A percentile compares a stretch with the other conserved stretches of the same genome.
phyloP scores from a whole-genome alignment of 768 basidiomycete genomes.

The Trametes cinnabarina region DNA sequence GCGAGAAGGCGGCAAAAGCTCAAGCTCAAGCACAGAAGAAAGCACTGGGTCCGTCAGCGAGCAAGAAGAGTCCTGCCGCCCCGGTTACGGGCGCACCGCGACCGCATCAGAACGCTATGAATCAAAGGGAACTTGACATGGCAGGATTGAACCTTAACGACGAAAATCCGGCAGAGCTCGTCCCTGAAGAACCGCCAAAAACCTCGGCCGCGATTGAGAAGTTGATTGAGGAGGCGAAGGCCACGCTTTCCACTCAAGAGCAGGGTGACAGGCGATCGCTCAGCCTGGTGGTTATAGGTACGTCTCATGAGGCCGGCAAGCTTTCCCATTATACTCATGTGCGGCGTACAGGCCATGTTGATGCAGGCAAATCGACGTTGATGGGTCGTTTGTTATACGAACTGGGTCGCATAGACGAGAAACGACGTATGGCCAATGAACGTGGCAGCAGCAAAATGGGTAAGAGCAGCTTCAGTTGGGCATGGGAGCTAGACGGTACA shows the following conservation, averaged over 20 bases:
- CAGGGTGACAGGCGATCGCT: slow-evolving; percentile 63
- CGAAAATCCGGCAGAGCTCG: slow-evolving; percentile 30
- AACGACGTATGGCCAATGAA: slow-evolving; percentile 80
- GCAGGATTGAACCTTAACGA: slow-evolving; percentile 68
- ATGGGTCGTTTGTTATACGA: slow-evolving; percentile 96
- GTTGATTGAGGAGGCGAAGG: slow-evolving; percentile 75
- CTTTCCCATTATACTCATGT: background rate
- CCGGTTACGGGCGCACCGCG: slow-evolving; percentile 33
- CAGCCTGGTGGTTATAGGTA: slow-evolving; percentile 92
- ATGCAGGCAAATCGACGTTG: slow-evolving; percentile 96
- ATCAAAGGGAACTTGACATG: slow-evolving; percentile 69
- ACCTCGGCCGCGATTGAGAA: slow-evolving; percentile 74
- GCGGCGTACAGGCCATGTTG: slow-evolving; percentile 80
- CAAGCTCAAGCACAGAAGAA: slow-evolving; percentile 43
- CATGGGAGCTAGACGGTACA: slow-evolving; percentile 95
- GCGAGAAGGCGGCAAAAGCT: slow-evolving; percentile 68
- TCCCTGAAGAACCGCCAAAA: slow-evolving; percentile 50
- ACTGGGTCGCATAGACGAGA: slow-evolving; percentile 84
- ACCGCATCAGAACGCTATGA: slow-evolving; percentile 41
- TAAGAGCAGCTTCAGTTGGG: slow-evolving; percentile 96
- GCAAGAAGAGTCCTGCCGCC: slow-evolving; percentile 34
- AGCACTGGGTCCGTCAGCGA: slow-evolving; percentile 13
- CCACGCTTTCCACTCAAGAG: slow-evolving; percentile 44
- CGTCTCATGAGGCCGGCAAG: background rate
- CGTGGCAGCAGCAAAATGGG: slow-evolving; percentile 86